Conservation (phyloP, 495 filamentous ascomycete genomes). For the Xylaria scruposa region DNA sequence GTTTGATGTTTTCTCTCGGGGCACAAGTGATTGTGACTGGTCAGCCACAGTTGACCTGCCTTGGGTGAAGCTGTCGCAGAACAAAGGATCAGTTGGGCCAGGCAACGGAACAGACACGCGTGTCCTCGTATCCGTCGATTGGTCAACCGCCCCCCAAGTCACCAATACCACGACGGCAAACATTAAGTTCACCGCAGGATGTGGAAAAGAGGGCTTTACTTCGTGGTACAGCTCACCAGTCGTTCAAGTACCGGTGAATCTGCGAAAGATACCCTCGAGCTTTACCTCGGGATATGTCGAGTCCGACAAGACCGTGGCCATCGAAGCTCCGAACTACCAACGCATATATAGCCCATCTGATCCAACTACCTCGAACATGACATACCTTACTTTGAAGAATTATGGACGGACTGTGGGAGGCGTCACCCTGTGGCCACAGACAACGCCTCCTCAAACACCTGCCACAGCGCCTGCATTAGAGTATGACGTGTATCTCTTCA, state of each 20-base stretch:
- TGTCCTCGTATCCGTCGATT: slow-evolving; percentile 68
- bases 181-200: slow-evolving; percentile 62
- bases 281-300: slow-evolving; percentile 73
- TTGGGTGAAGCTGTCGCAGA: slow-evolving; percentile 65
- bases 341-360: slow-evolving; percentile 46
- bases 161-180: slow-evolving; percentile 53
- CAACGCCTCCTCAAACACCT: slow-evolving; percentile 55
- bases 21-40: slow-evolving; percentile 65
- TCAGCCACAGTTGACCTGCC: slow-evolving; percentile 54
- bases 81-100: slow-evolving; percentile 59
- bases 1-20: slow-evolving; percentile 72
- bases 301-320: slow-evolving; percentile 64
- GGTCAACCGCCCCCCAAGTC: slow-evolving; percentile 59
- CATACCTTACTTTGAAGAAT: slow-evolving; percentile 59
- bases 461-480: slow-evolving; percentile 62
- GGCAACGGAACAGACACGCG: slow-evolving; percentile 58
- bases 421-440: slow-evolving; percentile 62
- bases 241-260: slow-evolving; percentile 65
- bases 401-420: slow-evolving; percentile 66
- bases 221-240: slow-evolving; percentile 51
- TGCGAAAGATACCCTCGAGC: slow-evolving; percentile 56
- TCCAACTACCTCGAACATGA: slow-evolving; percentile 42
- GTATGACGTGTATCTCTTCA: slow-evolving; percentile 72
- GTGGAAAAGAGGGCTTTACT: slow-evolving; percentile 59
- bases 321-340: slow-evolving; percentile 64